Evolutionary conservation across 345 rosid genomes (phyloP).

Genomic region (Streptanthus diversifolius): DNA sequence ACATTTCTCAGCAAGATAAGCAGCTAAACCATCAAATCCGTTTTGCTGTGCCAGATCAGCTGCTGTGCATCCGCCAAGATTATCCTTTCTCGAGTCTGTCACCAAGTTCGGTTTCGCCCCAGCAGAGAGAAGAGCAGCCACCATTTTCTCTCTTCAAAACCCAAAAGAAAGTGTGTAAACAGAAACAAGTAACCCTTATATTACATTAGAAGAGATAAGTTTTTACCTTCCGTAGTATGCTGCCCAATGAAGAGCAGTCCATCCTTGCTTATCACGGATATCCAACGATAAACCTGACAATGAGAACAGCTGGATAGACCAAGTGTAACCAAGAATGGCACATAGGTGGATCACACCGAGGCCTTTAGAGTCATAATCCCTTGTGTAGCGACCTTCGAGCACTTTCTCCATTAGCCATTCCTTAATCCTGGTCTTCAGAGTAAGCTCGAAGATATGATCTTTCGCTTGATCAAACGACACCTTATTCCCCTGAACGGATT

Average conservation of each 20-base stretch:
- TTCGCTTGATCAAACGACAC: conserved; percentile 58
- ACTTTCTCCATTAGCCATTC: conserved; percentile 93
- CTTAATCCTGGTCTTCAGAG: conserved; percentile 65
- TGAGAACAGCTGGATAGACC: conserved; percentile 75
- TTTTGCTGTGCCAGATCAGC: conserved; percentile 78
- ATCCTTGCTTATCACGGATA: conserved; percentile 84
- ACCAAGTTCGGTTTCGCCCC: conserved; percentile 88
- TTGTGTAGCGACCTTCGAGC: conserved; percentile 51
- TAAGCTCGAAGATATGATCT: conserved; percentile 58
- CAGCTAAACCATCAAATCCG: conserved; percentile 86
- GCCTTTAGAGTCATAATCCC: conserved; percentile 67
- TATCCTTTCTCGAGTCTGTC: conserved; percentile 68
- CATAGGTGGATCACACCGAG: conserved; percentile 90
- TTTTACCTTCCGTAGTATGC: conserved; percentile 76
- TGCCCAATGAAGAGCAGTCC: conserved; percentile 99
- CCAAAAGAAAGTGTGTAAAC: background rate
- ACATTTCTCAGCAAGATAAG: conserved; percentile 81
- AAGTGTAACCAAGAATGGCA: conserved; percentile 77
- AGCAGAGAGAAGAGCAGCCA: conserved; percentile 78
- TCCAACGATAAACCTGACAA: conserved; percentile 74
- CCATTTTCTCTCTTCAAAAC: conserved; percentile 82
- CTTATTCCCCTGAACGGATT: conserved; percentile 50
- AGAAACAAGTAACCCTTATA: background rate
- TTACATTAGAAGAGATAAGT: background rate
- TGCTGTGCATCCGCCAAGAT: conserved; percentile 73